These are phyloP conservation scores for Sphagnum magellanicum DNA, from an alignment of 228 moss, liverwort and hornwort genomes.

Conservation along the genomic window DNA sequence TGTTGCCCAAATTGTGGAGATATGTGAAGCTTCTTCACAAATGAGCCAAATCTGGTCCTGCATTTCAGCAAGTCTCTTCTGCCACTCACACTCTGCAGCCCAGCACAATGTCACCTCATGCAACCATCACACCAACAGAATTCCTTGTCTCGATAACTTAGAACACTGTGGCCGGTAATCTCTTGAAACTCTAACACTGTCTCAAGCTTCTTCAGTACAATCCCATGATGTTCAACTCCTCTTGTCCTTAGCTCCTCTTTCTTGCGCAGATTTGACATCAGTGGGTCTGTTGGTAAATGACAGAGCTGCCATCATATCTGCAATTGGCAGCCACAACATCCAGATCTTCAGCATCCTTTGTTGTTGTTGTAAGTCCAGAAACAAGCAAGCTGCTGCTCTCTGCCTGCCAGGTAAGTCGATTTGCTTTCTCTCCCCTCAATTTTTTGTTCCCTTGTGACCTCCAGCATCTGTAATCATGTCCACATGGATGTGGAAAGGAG, in stretches of 20 bases:
- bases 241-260: conserved; percentile 18
- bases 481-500: conserved; percentile 25
- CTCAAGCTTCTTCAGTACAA: conserved; percentile 31
- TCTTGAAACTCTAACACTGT: conserved; percentile 30
- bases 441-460: conserved; percentile 17
- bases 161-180: conserved; percentile 28
- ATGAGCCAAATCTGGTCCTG: conserved; percentile 40
- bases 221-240: conserved; percentile 13
- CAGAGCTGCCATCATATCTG: conserved; percentile 30
- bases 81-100: conserved; percentile 22
- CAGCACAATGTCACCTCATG: conserved; percentile 47
- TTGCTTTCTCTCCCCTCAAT: conserved; percentile 30
- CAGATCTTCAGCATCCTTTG: conserved; percentile 31
- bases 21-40: conserved; percentile 36
- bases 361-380: conserved; percentile 13
- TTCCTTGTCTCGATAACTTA: conserved; percentile 34
- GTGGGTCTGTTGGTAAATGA: conserved; percentile 47
- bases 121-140: conserved; percentile 49
- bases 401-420: conserved; percentile 24
- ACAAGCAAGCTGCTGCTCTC: conserved; percentile 23
- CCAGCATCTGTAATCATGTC: conserved; percentile 29
- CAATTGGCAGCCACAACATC: conserved; percentile 33
- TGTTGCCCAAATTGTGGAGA: conserved; percentile 47
- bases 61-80: conserved; percentile 35
- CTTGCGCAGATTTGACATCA: conserved; percentile 26